Evolutionary conservation across 257 asterid species (phyloP).

Genomic region (Cinchona pubescens): DNA sequence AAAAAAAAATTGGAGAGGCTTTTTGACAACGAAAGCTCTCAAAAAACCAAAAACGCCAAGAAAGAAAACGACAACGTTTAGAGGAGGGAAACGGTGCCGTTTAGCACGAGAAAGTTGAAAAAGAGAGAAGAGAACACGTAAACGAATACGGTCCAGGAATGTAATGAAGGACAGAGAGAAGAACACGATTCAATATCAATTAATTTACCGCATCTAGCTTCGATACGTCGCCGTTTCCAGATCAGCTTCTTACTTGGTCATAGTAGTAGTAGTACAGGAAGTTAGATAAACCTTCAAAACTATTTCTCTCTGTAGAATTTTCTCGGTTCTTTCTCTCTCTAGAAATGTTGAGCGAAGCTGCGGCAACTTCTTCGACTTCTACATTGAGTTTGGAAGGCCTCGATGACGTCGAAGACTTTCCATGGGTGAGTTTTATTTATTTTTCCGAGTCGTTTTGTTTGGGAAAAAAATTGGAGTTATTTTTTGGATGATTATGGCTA

Average conservation of each 20-base stretch:
- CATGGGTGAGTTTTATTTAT: constrained; percentile 62
- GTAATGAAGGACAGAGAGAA: constrained; percentile 46
- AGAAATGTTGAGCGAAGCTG: constrained; percentile 32
- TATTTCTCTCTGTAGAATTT: background rate
- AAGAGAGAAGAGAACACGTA: constrained; percentile 57
- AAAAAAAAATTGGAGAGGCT: background rate
- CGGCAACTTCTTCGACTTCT: constrained; percentile 26
- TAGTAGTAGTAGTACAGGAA: background rate
- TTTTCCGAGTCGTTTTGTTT: background rate
- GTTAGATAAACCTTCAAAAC: background rate
- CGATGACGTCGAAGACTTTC: constrained; percentile 63
- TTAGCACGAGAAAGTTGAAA: background rate
- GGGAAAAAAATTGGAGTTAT: background rate
- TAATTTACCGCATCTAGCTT: background rate
- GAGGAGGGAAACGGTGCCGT: too few species aligned
- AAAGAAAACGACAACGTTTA: background rate
- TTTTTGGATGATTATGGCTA: background rate
- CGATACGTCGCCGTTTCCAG: constrained; percentile 31
- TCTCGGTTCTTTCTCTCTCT: background rate
- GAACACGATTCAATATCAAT: constrained; percentile 57
- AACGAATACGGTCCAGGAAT: constrained; percentile 71
- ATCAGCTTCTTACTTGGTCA: background rate
- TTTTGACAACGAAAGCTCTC: constrained; percentile 22
- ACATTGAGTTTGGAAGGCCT: constrained; percentile 60
- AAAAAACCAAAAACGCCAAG: background rate